Percentiles rank a stretch among this genome's conserved stretches.
Conservation (phyloP, 2,329 filamentous ascomycete genomes). For the Sordariomycetes sp. region DNA sequence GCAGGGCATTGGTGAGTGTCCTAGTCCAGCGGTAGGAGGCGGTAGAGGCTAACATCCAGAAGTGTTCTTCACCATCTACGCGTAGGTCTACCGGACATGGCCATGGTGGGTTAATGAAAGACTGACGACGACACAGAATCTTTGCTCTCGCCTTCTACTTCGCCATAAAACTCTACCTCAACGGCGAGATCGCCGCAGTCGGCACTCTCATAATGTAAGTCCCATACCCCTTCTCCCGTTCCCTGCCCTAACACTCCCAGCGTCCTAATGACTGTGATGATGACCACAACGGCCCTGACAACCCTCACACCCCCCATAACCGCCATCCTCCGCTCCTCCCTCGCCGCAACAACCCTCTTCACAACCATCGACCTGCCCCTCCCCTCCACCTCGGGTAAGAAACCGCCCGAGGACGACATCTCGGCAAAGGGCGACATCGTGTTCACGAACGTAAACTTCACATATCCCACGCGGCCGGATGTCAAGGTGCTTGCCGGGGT, state of each 20-base stretch:
- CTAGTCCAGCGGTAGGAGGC: not conserved
- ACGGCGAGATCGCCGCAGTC: conserved; percentile 9
- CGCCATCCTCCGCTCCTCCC: conserved; percentile 21
- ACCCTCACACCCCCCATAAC: conserved; percentile 23
- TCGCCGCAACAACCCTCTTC: conserved; percentile 24
- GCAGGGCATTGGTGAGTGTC: conserved; percentile 13
- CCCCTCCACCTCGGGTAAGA: not conserved
- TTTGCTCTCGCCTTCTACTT: conserved; percentile 13
- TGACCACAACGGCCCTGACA: conserved; percentile 17
- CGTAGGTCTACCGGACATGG: not conserved
- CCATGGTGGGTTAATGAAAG: not conserved
- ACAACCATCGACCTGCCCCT: conserved; percentile 25
- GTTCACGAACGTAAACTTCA: conserved; percentile 57
- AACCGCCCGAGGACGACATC: conserved; percentile 35
- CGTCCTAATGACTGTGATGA: conserved; percentile 14
- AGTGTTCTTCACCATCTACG: conserved; percentile 4
- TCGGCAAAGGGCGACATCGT: conserved; percentile 42
- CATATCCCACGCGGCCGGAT: conserved; percentile 57
- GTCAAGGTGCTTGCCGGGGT: conserved; percentile 53
- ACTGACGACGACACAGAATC: conserved; percentile 6
- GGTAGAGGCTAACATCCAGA: not conserved
- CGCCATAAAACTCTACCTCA: conserved; percentile 10
- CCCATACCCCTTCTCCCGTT: not conserved
- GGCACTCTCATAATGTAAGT: conserved; percentile 13
- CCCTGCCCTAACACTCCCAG: conserved; percentile 1